A percentile compares a stretch with the other conserved stretches of the same genome.
Evolutionary conservation across 2,329 filamentous ascomycete species (phyloP).

Genomic region (Rosellinia necatrix): DNA sequence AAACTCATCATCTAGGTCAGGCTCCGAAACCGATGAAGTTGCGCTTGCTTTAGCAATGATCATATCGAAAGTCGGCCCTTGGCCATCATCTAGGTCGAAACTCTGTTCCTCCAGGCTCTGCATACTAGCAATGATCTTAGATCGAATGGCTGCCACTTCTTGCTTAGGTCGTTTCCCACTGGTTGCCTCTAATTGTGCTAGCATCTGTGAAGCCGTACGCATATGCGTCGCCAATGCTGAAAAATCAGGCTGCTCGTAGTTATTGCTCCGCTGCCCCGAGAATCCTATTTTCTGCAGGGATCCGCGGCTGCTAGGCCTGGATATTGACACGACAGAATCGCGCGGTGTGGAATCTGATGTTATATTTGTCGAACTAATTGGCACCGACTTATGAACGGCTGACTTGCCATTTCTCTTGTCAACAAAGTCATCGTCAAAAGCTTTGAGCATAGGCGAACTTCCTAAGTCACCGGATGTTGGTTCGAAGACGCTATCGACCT

Average conservation of each 20-base stretch:
- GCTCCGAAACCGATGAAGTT: slow-evolving; percentile 46
- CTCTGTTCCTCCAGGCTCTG: slow-evolving; percentile 84
- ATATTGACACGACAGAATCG: slow-evolving; percentile 70
- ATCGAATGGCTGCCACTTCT: slow-evolving; percentile 81
- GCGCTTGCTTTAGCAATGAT: slow-evolving; percentile 77
- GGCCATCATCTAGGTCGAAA: slow-evolving; percentile 75
- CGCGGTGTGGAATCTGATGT: slow-evolving; percentile 68
- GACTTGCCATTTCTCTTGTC: slow-evolving; percentile 40
- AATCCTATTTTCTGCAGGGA: slow-evolving; percentile 65
- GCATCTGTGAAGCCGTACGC: slow-evolving; percentile 85
- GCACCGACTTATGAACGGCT: slow-evolving; percentile 30
- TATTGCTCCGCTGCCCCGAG: slow-evolving; percentile 57
- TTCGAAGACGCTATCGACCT: slow-evolving; percentile 78
- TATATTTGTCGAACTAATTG: slow-evolving; percentile 33
- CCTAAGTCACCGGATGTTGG: slow-evolving; percentile 79
- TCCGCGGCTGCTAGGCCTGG: slow-evolving; percentile 70
- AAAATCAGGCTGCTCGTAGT: slow-evolving; percentile 75
- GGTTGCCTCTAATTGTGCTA: slow-evolving; percentile 80
- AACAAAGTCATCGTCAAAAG: slow-evolving; percentile 52
- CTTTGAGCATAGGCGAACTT: slow-evolving; percentile 70
- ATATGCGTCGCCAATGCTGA: slow-evolving; percentile 84
- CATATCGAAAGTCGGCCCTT: slow-evolving; percentile 76
- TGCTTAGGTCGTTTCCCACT: slow-evolving; percentile 78
- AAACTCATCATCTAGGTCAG: slow-evolving; percentile 45
- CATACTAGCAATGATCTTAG: slow-evolving; percentile 90